phyloP scores from a whole-genome alignment of 2,329 filamentous ascomycete genomes.

The Scedosporium minutisporum region DNA sequence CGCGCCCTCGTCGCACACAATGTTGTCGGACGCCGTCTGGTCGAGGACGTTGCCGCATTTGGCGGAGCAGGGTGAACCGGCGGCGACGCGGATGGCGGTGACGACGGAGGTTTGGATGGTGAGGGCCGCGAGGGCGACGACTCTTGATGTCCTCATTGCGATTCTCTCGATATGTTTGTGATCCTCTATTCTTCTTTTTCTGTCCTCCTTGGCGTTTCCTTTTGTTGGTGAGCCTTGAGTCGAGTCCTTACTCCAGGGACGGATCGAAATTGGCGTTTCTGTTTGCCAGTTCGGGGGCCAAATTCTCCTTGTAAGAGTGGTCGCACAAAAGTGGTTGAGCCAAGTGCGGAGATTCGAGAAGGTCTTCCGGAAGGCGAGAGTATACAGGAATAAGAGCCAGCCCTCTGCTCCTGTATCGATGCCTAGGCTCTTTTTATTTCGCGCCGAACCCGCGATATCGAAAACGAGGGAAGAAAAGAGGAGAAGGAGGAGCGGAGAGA shows the following conservation, averaged over 20 bases:
- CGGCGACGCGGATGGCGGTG: slow-evolving; percentile 30
- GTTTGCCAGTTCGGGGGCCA: no score
- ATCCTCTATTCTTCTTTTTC: neutral
- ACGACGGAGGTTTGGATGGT: neutral
- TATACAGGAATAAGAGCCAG: slow-evolving; percentile 1
- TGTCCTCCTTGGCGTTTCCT: no score
- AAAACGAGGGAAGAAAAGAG: neutral
- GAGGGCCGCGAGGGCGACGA: neutral
- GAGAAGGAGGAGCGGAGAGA: neutral
- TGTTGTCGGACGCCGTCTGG: slow-evolving; percentile 33
- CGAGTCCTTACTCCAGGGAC: no score
- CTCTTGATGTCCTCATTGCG: neutral
- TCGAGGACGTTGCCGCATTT: slow-evolving; percentile 45
- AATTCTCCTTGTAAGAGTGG: no score
- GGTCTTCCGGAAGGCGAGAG: no score
- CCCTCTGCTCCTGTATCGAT: neutral
- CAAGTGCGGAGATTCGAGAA: no score
- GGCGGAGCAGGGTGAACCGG: slow-evolving; percentile 37
- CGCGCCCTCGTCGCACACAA: slow-evolving; percentile 34
- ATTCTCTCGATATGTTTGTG: neutral
- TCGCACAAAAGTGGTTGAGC: no score
- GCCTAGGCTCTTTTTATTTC: neutral
- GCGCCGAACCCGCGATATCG: neutral
- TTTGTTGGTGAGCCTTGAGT: no score
- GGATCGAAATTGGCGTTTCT: no score